Evolutionary conservation across 2,329 filamentous ascomycete genomes (phyloP).

Genomic region (Aspergillus flavus): DNA sequence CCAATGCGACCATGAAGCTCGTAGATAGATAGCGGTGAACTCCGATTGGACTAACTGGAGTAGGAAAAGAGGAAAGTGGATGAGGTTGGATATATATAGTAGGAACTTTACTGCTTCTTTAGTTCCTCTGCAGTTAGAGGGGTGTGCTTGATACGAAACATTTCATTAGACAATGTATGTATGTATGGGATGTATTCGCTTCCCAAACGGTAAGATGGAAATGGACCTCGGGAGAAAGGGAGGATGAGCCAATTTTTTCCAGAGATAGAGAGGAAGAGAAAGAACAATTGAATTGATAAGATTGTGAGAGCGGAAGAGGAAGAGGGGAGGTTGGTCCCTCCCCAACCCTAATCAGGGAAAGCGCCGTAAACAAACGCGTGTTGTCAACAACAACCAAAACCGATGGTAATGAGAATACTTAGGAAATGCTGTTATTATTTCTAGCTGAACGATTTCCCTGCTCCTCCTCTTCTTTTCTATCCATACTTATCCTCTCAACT

Average conservation of each 20-base stretch:
- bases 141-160: neutral
- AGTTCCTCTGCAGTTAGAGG: too few species aligned
- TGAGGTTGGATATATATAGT: slow-evolving; percentile 4
- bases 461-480: slow-evolving; percentile 9
- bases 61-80: neutral
- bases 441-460: neutral
- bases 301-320: neutral
- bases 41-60: slow-evolving; percentile 1
- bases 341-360: slow-evolving; percentile 21
- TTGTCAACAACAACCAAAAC: slow-evolving; percentile 13
- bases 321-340: slow-evolving; percentile 7
- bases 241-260: neutral
- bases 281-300: neutral
- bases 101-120: neutral
- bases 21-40: slow-evolving; percentile 8
- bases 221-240: neutral
- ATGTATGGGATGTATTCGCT: neutral
- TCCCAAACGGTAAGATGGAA: neutral
- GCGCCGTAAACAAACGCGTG: slow-evolving; percentile 29
- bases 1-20: neutral
- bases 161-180: slow-evolving; percentile 1
- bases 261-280: neutral
- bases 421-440: slow-evolving; percentile 5
- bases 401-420: slow-evolving; percentile 4
- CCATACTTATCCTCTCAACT: slow-evolving; percentile 12